Evolutionary conservation across 208 protist genomes (phyloP), one percentile per base, ranked within the genome.

Genomic region (Leishmania guyanensis): DNA sequence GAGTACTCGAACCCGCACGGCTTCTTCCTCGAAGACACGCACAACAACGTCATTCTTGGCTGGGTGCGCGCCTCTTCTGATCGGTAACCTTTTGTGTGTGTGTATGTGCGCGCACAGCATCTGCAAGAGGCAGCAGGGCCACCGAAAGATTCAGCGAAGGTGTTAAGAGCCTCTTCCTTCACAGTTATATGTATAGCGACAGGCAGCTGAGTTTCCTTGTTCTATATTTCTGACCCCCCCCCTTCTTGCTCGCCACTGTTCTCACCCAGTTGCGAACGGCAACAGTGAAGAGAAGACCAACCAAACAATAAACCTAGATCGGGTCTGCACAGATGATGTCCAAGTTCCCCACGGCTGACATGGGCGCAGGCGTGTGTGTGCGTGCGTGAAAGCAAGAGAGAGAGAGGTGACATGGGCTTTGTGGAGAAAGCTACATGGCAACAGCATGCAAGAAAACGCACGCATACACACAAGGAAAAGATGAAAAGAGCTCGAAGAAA

Each of bases 1-100:
- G 89, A 87, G 69, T 87, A 89, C 78, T 76, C 81, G 65, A 81
- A 80, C 43, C 83, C 83, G 65, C 70, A 82, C 1, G 66, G 76
- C 5, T 88, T 87, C 43, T 89, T 84, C 48, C 75, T 92, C 14
- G 78, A 92, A 70, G 89, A 92, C 78, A 90, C 81, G 5, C 74
- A 80, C 39, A 78, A 83, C 66, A 84, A 89, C 46, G 51, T 62
- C 5, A 90, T 92, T 65, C 54, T 90, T 2, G 89, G 86, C 20
- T 92, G 89, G 89, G 80, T 92, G 6, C 83, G 89, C 17, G 81
- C 88, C 2, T 51, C 66, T n/a, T 33, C 75, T 4, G 54, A 29
- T 65, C 43, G 26, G 33, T 78, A 53, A 26, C 53, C 6, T 17
- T 62, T 46, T 43, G 68, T 72, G 56, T 22, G 1, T 2, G n/a